Conservation (phyloP, 306 rosid genomes). For the Geum urbanum region DNA sequence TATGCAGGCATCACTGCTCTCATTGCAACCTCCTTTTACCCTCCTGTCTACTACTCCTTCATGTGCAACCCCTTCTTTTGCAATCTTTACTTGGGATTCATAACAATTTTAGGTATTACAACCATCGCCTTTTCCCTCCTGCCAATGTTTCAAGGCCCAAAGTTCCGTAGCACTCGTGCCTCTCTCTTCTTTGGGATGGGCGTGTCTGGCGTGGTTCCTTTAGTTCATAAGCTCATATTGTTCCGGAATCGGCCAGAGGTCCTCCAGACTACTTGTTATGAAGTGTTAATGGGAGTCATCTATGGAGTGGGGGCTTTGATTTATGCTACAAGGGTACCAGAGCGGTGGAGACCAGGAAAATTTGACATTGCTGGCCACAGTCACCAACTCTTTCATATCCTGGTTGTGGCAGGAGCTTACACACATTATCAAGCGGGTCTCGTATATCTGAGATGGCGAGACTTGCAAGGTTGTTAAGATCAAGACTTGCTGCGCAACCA, state of each 20-base stretch:
- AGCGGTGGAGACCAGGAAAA: constrained; percentile 62
- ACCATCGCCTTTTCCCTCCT: constrained; percentile 43
- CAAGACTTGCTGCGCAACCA: neutral
- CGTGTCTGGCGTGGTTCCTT: constrained; percentile 47
- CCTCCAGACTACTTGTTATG: constrained; percentile 44
- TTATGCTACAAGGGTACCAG: constrained; percentile 52
- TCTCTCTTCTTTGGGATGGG: constrained; percentile 57
- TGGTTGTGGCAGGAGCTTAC: constrained; percentile 67
- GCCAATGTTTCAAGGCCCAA: constrained; percentile 40
- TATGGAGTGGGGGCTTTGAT: constrained; percentile 59
- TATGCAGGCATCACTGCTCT: constrained; percentile 58
- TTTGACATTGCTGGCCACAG: constrained; percentile 68
- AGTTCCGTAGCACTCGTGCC: constrained; percentile 43
- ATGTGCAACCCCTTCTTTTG: constrained; percentile 56
- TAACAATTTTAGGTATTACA: constrained; percentile 44
- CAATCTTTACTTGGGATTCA: constrained; percentile 48
- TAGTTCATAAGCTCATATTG: constrained; percentile 46
- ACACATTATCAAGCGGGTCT: constrained; percentile 51
- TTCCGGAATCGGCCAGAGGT: constrained; percentile 41
- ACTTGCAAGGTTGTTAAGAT: constrained; percentile 39
- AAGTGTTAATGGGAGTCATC: constrained; percentile 50
- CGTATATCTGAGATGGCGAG: constrained; percentile 56
- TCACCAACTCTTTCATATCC: constrained; percentile 60
- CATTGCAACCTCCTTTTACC: constrained; percentile 57
- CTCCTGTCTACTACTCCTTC: constrained; percentile 61